Evolutionary conservation across 2,329 filamentous ascomycete genomes (phyloP).

Genomic region (Alternaria hordeiaustralica): DNA sequence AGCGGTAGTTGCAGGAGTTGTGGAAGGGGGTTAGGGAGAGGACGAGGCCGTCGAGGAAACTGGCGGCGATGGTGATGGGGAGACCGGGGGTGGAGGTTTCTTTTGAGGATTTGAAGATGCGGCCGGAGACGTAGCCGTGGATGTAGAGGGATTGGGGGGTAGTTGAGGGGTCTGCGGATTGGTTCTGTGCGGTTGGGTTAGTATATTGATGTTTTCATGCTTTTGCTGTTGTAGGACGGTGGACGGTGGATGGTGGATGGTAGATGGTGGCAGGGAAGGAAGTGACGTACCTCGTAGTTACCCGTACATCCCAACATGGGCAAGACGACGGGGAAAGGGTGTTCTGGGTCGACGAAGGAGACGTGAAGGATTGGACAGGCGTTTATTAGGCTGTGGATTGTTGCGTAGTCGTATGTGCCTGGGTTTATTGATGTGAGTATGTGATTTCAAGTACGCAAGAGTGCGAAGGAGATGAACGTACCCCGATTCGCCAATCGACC

Average conservation of each 20-base stretch:
- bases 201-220: neutral
- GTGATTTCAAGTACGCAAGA: neutral
- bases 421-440: neutral
- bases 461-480: neutral
- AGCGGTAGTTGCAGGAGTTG: conserved; percentile 47
- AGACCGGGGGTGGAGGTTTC: neutral
- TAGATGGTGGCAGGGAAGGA: too few relatives aligned
- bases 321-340: conserved; percentile 62
- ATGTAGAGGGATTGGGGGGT: conserved; percentile 40
- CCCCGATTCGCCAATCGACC: conserved; percentile 39
- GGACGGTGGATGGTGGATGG: too few relatives aligned
- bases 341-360: conserved; percentile 42
- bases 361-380: conserved; percentile 42
- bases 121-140: conserved; percentile 53
- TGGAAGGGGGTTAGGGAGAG: conserved; percentile 45
- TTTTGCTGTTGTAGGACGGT: too few relatives aligned
- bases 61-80: conserved; percentile 5
- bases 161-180: conserved; percentile 66
- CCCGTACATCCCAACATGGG: conserved; percentile 52
- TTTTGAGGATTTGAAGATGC: conserved; percentile 64
- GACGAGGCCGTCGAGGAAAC: conserved; percentile 43
- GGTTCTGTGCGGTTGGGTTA: conserved; percentile 30
- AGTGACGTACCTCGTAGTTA: conserved; percentile 4
- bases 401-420: conserved; percentile 45
- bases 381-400: conserved; percentile 45